A percentile compares a stretch with the other conserved stretches of the same genome.
Conservation (phyloP, 371 early-diverging fungal species). For the Mortierella sp. region DNA sequence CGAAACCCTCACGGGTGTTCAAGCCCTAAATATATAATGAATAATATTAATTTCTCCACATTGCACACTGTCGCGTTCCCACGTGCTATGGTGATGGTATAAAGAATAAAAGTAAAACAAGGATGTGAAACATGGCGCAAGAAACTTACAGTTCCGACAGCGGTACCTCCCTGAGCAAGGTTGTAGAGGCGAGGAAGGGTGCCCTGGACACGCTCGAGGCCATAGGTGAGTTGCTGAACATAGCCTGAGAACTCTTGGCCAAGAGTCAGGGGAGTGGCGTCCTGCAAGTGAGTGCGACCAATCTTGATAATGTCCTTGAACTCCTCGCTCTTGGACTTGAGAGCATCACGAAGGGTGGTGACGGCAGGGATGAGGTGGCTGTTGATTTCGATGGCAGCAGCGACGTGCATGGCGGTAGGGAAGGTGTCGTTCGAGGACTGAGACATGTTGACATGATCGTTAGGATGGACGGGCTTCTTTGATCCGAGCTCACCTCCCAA, state of each 20-base stretch:
- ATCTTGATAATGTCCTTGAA: slow-evolving; percentile 95
- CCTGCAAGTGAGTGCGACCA: slow-evolving; percentile 95
- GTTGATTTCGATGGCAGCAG: slow-evolving; percentile 87
- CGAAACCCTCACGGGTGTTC: slow-evolving; percentile 93
- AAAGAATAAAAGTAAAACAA: background rate
- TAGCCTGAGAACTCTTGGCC: slow-evolving; percentile 98
- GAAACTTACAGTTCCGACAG: slow-evolving; percentile 89
- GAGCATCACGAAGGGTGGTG: slow-evolving; percentile 76
- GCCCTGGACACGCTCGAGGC: slow-evolving; percentile 85
- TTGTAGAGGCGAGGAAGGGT: slow-evolving; percentile 86
- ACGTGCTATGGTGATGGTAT: slow-evolving; percentile 2
- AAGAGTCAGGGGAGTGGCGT: slow-evolving; percentile 97
- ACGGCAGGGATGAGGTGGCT: slow-evolving; percentile 86
- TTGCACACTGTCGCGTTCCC: slow-evolving; percentile 5
- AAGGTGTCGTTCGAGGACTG: slow-evolving; percentile 98
- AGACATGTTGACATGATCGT: slow-evolving; percentile 97
- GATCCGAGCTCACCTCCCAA: slow-evolving; percentile 90
- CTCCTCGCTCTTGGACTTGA: slow-evolving; percentile 79
- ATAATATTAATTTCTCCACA: slow-evolving; percentile 9
- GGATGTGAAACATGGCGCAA: background rate
- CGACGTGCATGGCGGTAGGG: slow-evolving; percentile 98
- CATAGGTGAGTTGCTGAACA: slow-evolving; percentile 85
- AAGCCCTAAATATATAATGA: slow-evolving; percentile 67
- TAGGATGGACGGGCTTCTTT: slow-evolving; percentile 96
- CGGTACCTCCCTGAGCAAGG: slow-evolving; percentile 97